Evolutionary conservation across 352 stramenopile species (phyloP), one percentile per base, ranked within the genome.

Genomic region (Aphanomyces invadans): DNA sequence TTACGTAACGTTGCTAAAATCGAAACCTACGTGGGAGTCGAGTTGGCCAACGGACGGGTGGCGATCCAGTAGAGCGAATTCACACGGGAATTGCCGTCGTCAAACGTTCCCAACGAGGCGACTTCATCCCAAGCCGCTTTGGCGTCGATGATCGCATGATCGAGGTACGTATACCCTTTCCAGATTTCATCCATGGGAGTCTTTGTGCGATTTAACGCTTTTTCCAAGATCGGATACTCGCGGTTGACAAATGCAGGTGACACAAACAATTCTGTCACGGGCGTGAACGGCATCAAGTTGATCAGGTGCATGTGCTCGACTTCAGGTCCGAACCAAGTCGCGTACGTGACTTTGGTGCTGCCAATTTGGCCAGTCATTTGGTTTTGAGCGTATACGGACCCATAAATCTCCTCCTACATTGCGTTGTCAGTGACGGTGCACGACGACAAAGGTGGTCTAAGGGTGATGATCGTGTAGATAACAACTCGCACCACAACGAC

Each of bases 271-370:
- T 82, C 74, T 12, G 87, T 95, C 70, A 93, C 86, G 31, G 88
- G 87, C 48, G 87, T 95, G 76, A 96, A 95, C 51, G 88, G 88
- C 62, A 96, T 94, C 78, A 96, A 88, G 73, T 96, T 95, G 76
- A 94, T 94, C 75, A 90, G 54, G 62, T 95, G 86, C 73, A 95
- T 91, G 74, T 90, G 83, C 76, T 94, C 85, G 26, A 88, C 73
- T 61, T 92, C 71, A 9, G 81, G 80, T 0, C 85, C 85, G 46
- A 95, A 95, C 85, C 85, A 95, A 52, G 87, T 95, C 70, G 85
- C 88, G 72, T 92, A 91, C 56, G 81, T 87, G 9, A 89, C 85
- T 70, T 93, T 91, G 52, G 83, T 90, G 29, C 73, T 65, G 28
- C 76, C 83, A 39, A 94, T 75, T 70, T 92, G 81, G 19, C 87